phyloP scores from a whole-genome alignment of 2,329 filamentous ascomycete species.

The Ophiostoma populinum region DNA sequence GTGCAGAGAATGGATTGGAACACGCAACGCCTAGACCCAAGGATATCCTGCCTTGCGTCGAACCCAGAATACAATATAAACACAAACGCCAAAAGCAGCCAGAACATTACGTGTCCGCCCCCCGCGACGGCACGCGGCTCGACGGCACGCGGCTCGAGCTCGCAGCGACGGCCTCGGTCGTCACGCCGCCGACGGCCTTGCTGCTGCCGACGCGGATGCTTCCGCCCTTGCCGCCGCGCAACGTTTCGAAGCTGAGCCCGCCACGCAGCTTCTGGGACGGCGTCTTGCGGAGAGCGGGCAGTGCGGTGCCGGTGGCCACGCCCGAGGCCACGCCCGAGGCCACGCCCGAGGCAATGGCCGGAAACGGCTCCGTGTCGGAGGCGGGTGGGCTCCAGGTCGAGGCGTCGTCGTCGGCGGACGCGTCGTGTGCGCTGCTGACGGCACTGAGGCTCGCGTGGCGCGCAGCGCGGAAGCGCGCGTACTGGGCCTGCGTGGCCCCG shows the following conservation, averaged over 20 bases:
- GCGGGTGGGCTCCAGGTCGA: constrained; percentile 5
- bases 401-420: constrained; percentile 6
- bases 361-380: background rate
- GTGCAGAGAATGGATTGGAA: too few species aligned
- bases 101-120: background rate
- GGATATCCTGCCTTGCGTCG: too few species aligned
- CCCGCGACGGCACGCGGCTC: background rate
- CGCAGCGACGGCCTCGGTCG: constrained; percentile 5
- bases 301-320: background rate
- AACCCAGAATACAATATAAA: background rate
- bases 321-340: too few species aligned
- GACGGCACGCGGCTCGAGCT: background rate
- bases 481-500: constrained; percentile 41
- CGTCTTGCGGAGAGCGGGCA: background rate
- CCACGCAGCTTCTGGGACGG: constrained; percentile 16
- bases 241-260: constrained; percentile 18
- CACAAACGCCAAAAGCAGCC: background rate
- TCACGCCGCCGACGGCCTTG: constrained; percentile 11
- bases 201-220: constrained; percentile 12
- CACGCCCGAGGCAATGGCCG: background rate
- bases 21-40: too few species aligned
- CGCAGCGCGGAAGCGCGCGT: constrained; percentile 36
- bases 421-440: too few species aligned
- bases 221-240: constrained; percentile 10
- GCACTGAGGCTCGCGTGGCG: constrained; percentile 30